Conservation (phyloP, 1,284 basidiomycete genomes). For the Microbotryomycetes sp. region DNA sequence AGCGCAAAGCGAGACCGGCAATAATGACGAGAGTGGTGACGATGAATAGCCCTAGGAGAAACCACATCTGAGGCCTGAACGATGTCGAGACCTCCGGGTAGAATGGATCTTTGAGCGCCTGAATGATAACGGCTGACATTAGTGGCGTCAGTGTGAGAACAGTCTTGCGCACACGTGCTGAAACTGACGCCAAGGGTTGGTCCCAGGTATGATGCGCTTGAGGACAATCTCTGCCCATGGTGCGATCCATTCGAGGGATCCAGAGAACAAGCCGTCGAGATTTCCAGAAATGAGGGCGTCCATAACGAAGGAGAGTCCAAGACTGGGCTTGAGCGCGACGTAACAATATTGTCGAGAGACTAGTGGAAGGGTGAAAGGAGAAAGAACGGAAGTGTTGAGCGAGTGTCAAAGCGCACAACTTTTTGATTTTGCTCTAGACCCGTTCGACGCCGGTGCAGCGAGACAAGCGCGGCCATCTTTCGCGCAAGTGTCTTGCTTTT, state of each 20-base stretch:
- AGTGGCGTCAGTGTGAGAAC: too few species aligned
- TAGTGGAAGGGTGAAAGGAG: too few species aligned
- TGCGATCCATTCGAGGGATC: neutral
- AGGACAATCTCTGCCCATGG: neutral
- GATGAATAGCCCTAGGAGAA: slow-evolving; percentile 3
- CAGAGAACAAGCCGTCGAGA: neutral
- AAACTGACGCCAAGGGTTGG: slow-evolving; percentile 4
- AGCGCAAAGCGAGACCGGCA: slow-evolving; percentile 1
- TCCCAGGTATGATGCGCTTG: neutral
- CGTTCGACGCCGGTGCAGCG: too few species aligned
- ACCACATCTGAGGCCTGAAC: slow-evolving; percentile 3
- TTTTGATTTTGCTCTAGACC: too few species aligned
- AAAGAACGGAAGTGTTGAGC: too few species aligned
- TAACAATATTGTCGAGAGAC: too few species aligned
- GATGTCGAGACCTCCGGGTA: neutral
- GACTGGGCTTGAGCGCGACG: too few species aligned
- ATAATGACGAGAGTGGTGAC: slow-evolving; percentile 1
- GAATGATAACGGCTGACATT: neutral
- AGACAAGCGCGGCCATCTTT: too few species aligned
- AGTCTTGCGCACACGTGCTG: too few species aligned
- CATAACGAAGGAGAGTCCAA: too few species aligned
- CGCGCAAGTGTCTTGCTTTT: too few species aligned
- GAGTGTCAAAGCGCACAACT: too few species aligned
- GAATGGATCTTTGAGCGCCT: neutral
- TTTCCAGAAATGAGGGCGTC: neutral